Percentiles rank a stretch among this genome's conserved stretches.
Evolutionary conservation across 2,329 filamentous ascomycete genomes (phyloP).

Genomic region (Colletotrichum sp.): DNA sequence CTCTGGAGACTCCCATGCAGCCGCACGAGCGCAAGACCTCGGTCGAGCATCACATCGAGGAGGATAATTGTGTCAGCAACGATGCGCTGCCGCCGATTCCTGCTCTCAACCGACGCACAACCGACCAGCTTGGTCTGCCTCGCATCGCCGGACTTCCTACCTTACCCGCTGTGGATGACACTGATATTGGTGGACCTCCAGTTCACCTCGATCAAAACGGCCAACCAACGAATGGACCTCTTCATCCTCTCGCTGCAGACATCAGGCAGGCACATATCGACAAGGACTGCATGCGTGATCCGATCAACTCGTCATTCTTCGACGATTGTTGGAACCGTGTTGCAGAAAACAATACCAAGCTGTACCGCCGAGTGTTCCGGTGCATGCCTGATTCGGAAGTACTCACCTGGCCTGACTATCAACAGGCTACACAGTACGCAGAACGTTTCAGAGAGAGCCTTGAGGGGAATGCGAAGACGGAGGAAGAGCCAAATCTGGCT

Average conservation of each 20-base stretch:
- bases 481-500: slow-evolving; percentile 52
- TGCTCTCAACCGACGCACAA: slow-evolving; percentile 62
- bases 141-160: slow-evolving; percentile 73
- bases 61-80: slow-evolving; percentile 37
- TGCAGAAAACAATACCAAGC: slow-evolving; percentile 92
- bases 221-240: slow-evolving; percentile 45
- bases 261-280: slow-evolving; percentile 77
- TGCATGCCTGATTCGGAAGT: slow-evolving; percentile 98
- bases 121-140: slow-evolving; percentile 71
- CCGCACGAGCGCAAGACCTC: slow-evolving; percentile 37
- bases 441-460: slow-evolving; percentile 76
- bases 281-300: slow-evolving; percentile 94
- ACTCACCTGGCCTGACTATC: slow-evolving; percentile 91
- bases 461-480: slow-evolving; percentile 59
- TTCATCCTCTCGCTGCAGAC: slow-evolving; percentile 66
- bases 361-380: slow-evolving; percentile 92
- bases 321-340: slow-evolving; percentile 87
- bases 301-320: slow-evolving; percentile 81
- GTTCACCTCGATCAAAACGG: slow-evolving; percentile 59
- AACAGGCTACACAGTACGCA: slow-evolving; percentile 79
- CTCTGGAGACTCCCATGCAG: slow-evolving; percentile 56
- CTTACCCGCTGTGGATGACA: slow-evolving; percentile 75
- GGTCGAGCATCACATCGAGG: slow-evolving; percentile 19
- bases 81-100: slow-evolving; percentile 65
- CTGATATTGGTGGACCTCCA: slow-evolving; percentile 81